Evolutionary conservation across 768 basidiomycete genomes (phyloP), one percentile per base, ranked within the genome.

Genomic region (Sutorius australiensis): DNA sequence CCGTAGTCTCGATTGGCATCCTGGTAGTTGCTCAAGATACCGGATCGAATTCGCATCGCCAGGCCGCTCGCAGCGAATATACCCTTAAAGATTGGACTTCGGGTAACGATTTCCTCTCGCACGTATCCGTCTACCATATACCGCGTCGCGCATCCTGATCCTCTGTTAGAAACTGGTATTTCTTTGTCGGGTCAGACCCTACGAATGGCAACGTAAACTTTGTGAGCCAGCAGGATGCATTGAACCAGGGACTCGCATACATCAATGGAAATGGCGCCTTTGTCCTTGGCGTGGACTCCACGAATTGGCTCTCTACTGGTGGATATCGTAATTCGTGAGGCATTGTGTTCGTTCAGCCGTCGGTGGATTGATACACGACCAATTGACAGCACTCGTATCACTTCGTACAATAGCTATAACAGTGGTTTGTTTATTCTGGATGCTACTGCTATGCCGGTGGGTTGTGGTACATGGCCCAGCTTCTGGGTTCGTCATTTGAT

Each of bases 371-470:
- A 62, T 32, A 7, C 27, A 17, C 32, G 11, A 3, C 32, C 32
- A 4, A 24, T 24, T 24, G 24, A 24, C 24, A 24, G 24, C 24
- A 24, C 24, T 24, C 24, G 24, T 24, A 24, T 24, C 24, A 24
- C 24, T 24, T 24, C 24, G 24, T 75, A 79, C 63, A 81, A 83
- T 60, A 64, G 61, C 4, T 90, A 82, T 65, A 79, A 65, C 40
- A 65, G 72, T 3, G 89, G 88, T 5, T 73, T 90, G 13, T 87
- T 91, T 73, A 82, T 91, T 59, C 76, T 88, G 27, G 88, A 90
- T 61, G 78, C 87, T 49, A 73, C 57, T 39, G 69, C 77, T 9
- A 86, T 88, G 84, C 87, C 88, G 10, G 75, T 79, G 39, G 89
- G 89, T 0, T 88, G 85, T 65, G 75, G 79, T 46, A 67, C 72